Conservation (phyloP, 176 grass and related monocot species). For the Bonia amplexicaulis region DNA sequence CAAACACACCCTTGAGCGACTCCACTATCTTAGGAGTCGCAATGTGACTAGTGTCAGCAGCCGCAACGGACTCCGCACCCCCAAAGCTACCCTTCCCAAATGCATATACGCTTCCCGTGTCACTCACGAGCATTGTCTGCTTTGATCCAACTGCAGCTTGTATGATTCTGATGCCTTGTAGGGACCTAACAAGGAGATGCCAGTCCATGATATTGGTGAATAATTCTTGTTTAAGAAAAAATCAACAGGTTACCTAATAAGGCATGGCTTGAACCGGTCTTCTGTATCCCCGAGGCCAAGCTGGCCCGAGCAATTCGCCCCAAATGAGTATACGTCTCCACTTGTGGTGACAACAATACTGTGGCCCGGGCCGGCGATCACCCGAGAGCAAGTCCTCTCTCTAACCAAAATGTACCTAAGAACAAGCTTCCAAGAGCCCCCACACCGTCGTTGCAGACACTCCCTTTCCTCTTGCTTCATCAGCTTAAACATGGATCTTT, state of each 20-base stretch:
- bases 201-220: not conserved
- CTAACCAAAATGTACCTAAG: constrained; percentile 49
- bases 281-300: constrained; percentile 58
- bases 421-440: constrained; percentile 71
- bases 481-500: constrained; percentile 33
- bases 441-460: constrained; percentile 36
- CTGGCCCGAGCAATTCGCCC: constrained; percentile 47
- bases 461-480: constrained; percentile 39
- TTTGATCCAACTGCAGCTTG: constrained; percentile 55
- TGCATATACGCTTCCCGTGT: constrained; percentile 47
- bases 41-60: not conserved
- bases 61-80: not conserved
- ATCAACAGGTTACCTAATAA: constrained; percentile 48
- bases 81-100: constrained; percentile 47
- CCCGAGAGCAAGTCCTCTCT: constrained; percentile 55
- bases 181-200: constrained; percentile 38
- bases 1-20: constrained; percentile 52
- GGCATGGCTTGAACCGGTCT: constrained; percentile 40
- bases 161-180: constrained; percentile 58
- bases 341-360: constrained; percentile 46
- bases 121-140: constrained; percentile 62
- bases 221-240: not conserved
- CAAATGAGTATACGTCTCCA: constrained; percentile 53
- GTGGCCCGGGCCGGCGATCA: constrained; percentile 41
- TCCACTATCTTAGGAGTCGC: constrained; percentile 50